Conservation (phyloP, 2,329 filamentous ascomycete species). For the Sporothrix dimorphospora region DNA sequence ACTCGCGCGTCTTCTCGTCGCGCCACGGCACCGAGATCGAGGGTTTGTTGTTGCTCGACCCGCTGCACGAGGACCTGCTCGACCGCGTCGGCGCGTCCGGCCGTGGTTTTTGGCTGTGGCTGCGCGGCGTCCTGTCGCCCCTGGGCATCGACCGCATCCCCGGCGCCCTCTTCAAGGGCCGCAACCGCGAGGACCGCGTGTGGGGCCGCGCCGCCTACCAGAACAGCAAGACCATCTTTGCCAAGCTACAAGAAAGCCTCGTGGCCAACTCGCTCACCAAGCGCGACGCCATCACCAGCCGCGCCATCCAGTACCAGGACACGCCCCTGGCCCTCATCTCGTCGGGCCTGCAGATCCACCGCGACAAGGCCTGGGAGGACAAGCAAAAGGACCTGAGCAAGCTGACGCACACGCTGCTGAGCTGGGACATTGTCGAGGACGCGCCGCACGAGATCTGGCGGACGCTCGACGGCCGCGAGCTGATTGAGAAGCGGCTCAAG, state of each 20-base stretch:
- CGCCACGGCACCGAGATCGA: slow-evolving; percentile 74
- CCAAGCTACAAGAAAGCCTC: slow-evolving; percentile 88
- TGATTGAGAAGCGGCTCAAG: slow-evolving; percentile 77
- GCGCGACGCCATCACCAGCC: slow-evolving; percentile 77
- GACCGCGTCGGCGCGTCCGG: slow-evolving; percentile 65
- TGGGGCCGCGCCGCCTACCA: slow-evolving; percentile 81
- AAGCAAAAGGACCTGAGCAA: slow-evolving; percentile 84
- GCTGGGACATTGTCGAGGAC: slow-evolving; percentile 84
- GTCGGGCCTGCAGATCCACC: slow-evolving; percentile 71
- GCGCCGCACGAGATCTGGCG: slow-evolving; percentile 88
- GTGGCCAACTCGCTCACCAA: slow-evolving; percentile 83
- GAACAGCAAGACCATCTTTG: slow-evolving; percentile 81
- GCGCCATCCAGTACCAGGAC: slow-evolving; percentile 75
- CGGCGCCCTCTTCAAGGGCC: slow-evolving; percentile 80
- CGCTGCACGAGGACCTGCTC: slow-evolving; percentile 85
- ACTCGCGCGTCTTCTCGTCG: slow-evolving; percentile 87
- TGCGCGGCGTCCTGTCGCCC: slow-evolving; percentile 81
- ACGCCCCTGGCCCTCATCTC: slow-evolving; percentile 81
- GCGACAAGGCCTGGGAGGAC: slow-evolving; percentile 72
- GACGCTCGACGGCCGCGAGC: slow-evolving; percentile 68
- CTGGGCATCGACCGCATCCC: slow-evolving; percentile 80
- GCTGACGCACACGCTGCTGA: slow-evolving; percentile 75
- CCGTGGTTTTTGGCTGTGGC: slow-evolving; percentile 84
- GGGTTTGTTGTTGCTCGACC: slow-evolving; percentile 84
- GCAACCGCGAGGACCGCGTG: slow-evolving; percentile 79